A percentile compares a stretch with the other conserved stretches of the same genome.
Evolutionary conservation across 352 stramenopile genomes (phyloP).

Genomic region (Globisporangium middletonii): DNA sequence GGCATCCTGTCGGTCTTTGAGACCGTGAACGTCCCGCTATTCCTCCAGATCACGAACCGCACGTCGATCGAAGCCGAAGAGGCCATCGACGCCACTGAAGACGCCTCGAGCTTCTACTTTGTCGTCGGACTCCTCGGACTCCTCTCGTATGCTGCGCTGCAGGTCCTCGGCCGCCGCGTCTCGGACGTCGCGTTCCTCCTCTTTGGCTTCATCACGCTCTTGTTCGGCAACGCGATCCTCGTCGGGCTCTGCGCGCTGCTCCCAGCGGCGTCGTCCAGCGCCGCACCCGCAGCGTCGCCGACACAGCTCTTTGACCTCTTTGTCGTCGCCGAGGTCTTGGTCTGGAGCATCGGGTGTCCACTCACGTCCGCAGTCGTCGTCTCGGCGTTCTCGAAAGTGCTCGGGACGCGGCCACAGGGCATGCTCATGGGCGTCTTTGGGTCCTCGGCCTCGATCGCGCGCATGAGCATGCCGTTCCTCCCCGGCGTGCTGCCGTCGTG

Average conservation of each 20-base stretch:
- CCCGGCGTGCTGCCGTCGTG: constrained; percentile 39
- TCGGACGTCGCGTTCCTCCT: constrained; percentile 39
- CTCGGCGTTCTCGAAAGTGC: constrained; percentile 50
- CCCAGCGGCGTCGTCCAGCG: constrained; percentile 1
- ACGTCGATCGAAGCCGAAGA: constrained; percentile 19
- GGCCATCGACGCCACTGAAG: constrained; percentile 18
- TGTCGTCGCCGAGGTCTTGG: constrained; percentile 36
- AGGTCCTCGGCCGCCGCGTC: constrained; percentile 25
- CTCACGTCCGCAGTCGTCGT: constrained; percentile 48
- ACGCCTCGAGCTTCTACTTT: constrained; percentile 47
- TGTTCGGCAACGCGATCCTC: constrained; percentile 42
- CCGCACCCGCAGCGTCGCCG: constrained; percentile 1
- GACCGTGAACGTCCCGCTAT: constrained; percentile 63
- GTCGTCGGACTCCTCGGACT: constrained; percentile 45
- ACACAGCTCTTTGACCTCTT: constrained; percentile 26
- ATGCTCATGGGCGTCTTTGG: constrained; percentile 59
- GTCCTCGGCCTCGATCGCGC: constrained; percentile 42
- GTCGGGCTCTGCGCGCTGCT: constrained; percentile 21
- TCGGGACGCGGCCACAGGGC: constrained; percentile 43
- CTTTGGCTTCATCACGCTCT: constrained; percentile 40
- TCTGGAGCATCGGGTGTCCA: constrained; percentile 61
- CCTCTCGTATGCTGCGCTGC: constrained; percentile 31
- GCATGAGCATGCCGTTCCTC: constrained; percentile 54
- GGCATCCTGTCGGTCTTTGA: constrained; percentile 69
- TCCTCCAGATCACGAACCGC: constrained; percentile 33